phyloP scores from a whole-genome alignment of 129 eudicot genomes.

The Tanacetum coccineum region DNA sequence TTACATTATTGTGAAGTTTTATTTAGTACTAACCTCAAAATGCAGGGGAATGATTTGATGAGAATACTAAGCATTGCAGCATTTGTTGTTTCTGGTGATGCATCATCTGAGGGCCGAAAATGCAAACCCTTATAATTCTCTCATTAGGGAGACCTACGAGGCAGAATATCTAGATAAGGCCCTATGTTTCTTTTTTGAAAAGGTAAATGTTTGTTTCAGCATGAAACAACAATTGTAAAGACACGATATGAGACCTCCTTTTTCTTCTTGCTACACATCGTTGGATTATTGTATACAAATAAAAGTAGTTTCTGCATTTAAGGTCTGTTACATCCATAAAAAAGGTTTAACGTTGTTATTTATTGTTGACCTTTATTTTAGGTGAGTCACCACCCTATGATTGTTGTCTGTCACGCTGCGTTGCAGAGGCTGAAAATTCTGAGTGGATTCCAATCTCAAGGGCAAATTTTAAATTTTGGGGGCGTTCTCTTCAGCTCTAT shows the following conservation, averaged over 20 bases:
- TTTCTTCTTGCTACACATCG: constrained; percentile 2
- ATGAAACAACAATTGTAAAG: neutral
- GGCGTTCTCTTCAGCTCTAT: constrained; percentile 89
- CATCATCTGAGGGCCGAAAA: constrained; percentile 95
- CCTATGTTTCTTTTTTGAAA: constrained; percentile 85
- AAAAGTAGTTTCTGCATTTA: neutral
- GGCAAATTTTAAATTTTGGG: constrained; percentile 76
- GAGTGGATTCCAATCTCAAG: constrained; percentile 96
- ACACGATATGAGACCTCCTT: neutral
- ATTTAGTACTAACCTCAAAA: neutral
- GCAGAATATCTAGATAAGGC: constrained; percentile 99
- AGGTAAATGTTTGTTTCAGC: constrained; percentile 40
- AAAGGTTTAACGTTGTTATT: neutral
- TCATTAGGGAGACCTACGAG: constrained; percentile 95
- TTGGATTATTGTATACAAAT: neutral
- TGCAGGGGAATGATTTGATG: constrained; percentile 97
- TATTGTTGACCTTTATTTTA: constrained; percentile 22
- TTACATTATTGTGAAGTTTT: constrained; percentile 4
- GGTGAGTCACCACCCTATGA: constrained; percentile 98
- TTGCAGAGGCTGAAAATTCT: constrained; percentile 92
- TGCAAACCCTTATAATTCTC: constrained; percentile 99
- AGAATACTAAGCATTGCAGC: constrained; percentile 87
- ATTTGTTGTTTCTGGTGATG: constrained; percentile 95
- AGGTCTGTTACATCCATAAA: neutral
- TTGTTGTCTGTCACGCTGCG: constrained; percentile 92